phyloP scores from a whole-genome alignment of 352 stramenopile species.

The Globisporangium yorkense region DNA sequence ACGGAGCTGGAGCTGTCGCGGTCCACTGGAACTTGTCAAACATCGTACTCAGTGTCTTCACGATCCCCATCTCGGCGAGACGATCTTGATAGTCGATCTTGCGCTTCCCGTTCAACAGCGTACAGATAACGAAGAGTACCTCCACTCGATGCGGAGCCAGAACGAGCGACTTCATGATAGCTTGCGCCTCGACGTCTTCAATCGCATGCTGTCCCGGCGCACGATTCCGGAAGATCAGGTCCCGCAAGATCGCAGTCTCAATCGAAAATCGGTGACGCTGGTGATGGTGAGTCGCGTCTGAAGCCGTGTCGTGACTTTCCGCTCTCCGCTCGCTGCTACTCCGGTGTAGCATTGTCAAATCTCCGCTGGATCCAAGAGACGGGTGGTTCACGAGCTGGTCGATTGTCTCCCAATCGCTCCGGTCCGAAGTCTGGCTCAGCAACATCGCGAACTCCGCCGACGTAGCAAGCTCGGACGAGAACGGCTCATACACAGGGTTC shows the following conservation, averaged over 20 bases:
- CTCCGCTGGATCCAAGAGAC: slow-evolving; percentile 32
- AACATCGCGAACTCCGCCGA: slow-evolving; percentile 80
- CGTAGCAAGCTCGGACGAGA: slow-evolving; percentile 73
- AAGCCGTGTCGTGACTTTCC: background rate
- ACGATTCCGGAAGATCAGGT: slow-evolving; percentile 68
- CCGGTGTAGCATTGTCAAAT: slow-evolving; percentile 46
- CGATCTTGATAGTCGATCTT: slow-evolving; percentile 91
- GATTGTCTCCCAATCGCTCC: slow-evolving; percentile 71
- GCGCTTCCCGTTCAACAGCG: slow-evolving; percentile 91
- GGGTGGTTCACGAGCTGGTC: slow-evolving; percentile 52
- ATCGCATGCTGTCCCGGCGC: slow-evolving; percentile 38
- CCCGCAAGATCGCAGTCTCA: slow-evolving; percentile 61
- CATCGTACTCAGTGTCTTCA: slow-evolving; percentile 90
- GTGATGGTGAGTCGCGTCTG: slow-evolving; percentile 16
- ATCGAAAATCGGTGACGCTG: slow-evolving; percentile 46
- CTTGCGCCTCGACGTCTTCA: slow-evolving; percentile 67
- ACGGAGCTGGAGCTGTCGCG: slow-evolving; percentile 28
- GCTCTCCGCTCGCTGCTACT: slow-evolving; percentile 16
- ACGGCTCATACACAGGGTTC: slow-evolving; percentile 77
- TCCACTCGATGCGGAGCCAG: slow-evolving; percentile 92
- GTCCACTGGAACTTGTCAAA: slow-evolving; percentile 93
- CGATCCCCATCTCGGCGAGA: slow-evolving; percentile 85
- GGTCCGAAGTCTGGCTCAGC: slow-evolving; percentile 64
- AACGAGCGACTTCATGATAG: slow-evolving; percentile 93
- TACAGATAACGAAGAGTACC: slow-evolving; percentile 96